A percentile compares a stretch with the other conserved stretches of the same genome.
Evolutionary conservation across 805 yeast species (phyloP).

Genomic region (Pichia paraexigua): DNA sequence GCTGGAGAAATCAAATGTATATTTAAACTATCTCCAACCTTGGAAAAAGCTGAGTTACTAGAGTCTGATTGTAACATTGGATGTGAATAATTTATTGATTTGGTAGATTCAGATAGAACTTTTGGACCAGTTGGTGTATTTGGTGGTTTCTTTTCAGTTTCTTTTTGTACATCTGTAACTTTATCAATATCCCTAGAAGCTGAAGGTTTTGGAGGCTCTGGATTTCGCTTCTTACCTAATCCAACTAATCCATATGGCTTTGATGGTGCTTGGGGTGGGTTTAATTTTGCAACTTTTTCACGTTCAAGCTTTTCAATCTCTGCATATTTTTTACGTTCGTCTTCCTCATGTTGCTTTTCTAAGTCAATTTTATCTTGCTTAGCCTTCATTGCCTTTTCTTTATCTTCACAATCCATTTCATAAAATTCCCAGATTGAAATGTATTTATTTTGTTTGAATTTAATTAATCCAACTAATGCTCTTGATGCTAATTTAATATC

Average conservation of each 20-base stretch:
- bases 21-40: neutral
- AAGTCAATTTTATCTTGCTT: slow-evolving; percentile 14
- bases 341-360: slow-evolving; percentile 17
- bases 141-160: neutral
- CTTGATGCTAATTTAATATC: slow-evolving; percentile 73
- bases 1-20: neutral
- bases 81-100: neutral
- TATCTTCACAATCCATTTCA: slow-evolving; percentile 38
- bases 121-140: neutral
- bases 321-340: slow-evolving; percentile 9
- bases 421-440: slow-evolving; percentile 51
- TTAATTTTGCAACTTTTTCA: slow-evolving; percentile 8
- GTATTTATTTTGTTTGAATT: slow-evolving; percentile 45
- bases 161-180: neutral
- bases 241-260: slow-evolving; percentile 28
- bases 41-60: neutral
- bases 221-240: neutral
- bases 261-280: slow-evolving; percentile 1
- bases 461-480: slow-evolving; percentile 61
- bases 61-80: neutral
- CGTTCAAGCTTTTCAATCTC: slow-evolving; percentile 14
- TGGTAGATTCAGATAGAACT: neutral
- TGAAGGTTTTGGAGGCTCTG: neutral
- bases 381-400: slow-evolving; percentile 21
- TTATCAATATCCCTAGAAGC: neutral